These are phyloP conservation scores for Musa troglodytarum DNA, from an alignment of 176 grass and related monocot genomes.

Conservation along the genomic window DNA sequence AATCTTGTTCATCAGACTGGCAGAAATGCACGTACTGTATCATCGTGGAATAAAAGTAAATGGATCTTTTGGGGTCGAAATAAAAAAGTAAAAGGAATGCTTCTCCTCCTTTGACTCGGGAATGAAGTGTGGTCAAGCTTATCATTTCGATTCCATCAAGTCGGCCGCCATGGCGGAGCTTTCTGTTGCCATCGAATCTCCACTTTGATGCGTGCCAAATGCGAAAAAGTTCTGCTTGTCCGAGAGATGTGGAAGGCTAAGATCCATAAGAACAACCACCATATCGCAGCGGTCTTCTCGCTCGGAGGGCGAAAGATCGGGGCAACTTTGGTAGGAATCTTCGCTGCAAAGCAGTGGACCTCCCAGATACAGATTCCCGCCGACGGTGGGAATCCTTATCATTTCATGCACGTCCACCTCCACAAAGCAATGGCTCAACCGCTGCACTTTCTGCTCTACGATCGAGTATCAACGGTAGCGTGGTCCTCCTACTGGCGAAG, in stretches of 20 bases:
- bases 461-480: neutral
- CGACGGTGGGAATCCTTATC: neutral
- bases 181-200: neutral
- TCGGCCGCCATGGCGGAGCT: neutral
- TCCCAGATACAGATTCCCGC: neutral
- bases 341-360: too few species aligned
- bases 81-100: neutral
- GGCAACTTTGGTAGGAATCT: neutral
- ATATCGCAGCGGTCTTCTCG: neutral
- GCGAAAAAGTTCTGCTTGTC: neutral
- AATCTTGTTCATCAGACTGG: neutral
- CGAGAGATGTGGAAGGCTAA: neutral
- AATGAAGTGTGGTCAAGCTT: neutral
- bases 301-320: neutral
- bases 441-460: neutral
- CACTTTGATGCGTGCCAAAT: neutral
- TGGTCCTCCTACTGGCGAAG: neutral
- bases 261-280: neutral
- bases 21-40: neutral
- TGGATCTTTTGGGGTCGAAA: neutral
- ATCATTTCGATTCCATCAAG: neutral
- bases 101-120: neutral
- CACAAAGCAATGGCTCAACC: neutral
- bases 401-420: neutral
- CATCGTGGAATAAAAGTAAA: neutral